phyloP scores from a whole-genome alignment of 768 basidiomycete genomes.

The Podaxis sp. region DNA sequence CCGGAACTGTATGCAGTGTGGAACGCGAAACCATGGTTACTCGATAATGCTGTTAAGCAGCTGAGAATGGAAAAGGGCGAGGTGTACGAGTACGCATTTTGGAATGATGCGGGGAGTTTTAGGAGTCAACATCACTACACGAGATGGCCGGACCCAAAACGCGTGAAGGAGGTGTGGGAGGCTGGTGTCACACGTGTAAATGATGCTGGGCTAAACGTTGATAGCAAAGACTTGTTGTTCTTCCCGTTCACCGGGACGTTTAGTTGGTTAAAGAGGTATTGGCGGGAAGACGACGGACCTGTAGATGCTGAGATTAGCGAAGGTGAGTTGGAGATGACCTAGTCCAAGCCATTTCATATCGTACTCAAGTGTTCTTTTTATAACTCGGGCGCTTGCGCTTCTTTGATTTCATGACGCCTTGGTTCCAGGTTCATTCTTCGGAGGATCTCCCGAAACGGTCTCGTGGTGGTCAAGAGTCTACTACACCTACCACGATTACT shows the following conservation, averaged over 20 bases:
- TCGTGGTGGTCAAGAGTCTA: conserved; percentile 44
- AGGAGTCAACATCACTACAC: conserved; percentile 39
- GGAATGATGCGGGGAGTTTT: conserved; percentile 58
- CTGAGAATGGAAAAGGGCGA: conserved; percentile 20
- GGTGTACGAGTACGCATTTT: conserved; percentile 53
- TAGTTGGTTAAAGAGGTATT: conserved; percentile 25
- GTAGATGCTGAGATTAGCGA: conserved; percentile 50
- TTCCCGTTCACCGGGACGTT: conserved; percentile 44
- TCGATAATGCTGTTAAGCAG: conserved; percentile 38
- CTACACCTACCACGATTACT: conserved; percentile 51
- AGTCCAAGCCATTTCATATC: neutral
- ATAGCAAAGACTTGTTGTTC: conserved; percentile 44
- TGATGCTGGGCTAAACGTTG: neutral
- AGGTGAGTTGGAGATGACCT: conserved; percentile 30
- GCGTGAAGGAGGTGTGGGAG: conserved; percentile 40
- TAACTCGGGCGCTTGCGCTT: neutral
- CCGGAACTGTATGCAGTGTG: conserved; percentile 54
- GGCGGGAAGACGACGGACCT: conserved; percentile 48
- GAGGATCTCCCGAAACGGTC: conserved; percentile 42
- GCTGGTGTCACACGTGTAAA: conserved; percentile 29
- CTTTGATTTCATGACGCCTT: neutral
- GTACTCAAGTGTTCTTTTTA: neutral
- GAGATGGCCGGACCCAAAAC: conserved; percentile 44
- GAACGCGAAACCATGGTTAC: conserved; percentile 53
- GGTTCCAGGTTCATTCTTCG: conserved; percentile 54